Evolutionary conservation across 495 filamentous ascomycete species (phyloP), one percentile per base, ranked within the genome.

Genomic region (Oleoguttula mirabilis): DNA sequence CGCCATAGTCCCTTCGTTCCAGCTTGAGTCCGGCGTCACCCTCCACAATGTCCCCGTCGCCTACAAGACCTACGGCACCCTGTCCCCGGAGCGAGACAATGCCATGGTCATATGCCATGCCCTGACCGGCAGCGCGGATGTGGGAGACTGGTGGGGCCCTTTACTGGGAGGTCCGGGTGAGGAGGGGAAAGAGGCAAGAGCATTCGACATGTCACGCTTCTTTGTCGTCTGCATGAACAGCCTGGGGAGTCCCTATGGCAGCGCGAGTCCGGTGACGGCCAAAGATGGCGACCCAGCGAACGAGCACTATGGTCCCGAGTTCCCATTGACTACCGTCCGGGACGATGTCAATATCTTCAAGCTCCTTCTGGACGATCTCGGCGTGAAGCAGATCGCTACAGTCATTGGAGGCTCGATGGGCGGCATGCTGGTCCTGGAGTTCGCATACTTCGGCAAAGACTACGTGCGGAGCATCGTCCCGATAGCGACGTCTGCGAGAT

Each of bases 361-460:
- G 57, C 59, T 94, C 10, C 69, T 98, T 7, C 71, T 98, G 8
- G 88, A 96, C 54, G 80, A 92, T 36, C 66, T 98, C 10, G 90
- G 90, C 11, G 75, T 98, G 30, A 73, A 70, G 45, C 81, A 87
- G 56, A 72, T 98, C 41, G 90, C 90, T 4, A 78, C 82, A 1
- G 88, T 86, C 12, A 79, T 98, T 47, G 90, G 90, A 47, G 90
- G 90, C n/a, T 96, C 90, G 10, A 94, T 98, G 76, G 90, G 90
- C 38, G 90, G 90, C 48, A 95, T 95, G 90, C 75, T 95, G 34
- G 86, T 88, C 0, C 69, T 98, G 15, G 90, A 98, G 61, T 98
- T 92, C 70, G 83, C 90, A 34, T 98, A 92, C 64, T 85, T 94
- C 55, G 90, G 90, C 44, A 82, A 82, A 58, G 83, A 93, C 51